Evolutionary conservation across 1,139 yeast species (phyloP), one percentile per base, ranked within the genome.

Genomic region (Candida sp.): DNA sequence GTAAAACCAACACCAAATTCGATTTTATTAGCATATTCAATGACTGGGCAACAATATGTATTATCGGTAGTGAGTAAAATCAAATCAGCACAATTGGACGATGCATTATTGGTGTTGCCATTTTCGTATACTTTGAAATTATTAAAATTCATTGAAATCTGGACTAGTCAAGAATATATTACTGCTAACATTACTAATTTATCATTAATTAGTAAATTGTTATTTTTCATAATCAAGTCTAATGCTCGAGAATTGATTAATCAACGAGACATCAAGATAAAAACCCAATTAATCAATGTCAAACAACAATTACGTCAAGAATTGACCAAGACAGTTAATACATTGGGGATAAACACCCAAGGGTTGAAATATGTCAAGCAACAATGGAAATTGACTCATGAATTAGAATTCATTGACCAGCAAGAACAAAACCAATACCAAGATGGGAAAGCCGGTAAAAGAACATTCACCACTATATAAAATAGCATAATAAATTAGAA

Each of bases 31-130:
- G 95, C 96, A 1, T 73, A 85, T 52, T 78, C 80, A 40, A 75
- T 86, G 52, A 66, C 79, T 3, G 96, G 97, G 1, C 87, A 82
- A 49, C 81, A 82, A 49, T 85, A 93, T 57, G 93, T 93, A 22
- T 73, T 91, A 66, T 84, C 83, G 42, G 83, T 83, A 0, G 62
- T 91, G 25, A 61, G 70, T 36, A 81, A 81, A 55, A 87, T 93
- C 63, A 85, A 77, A 55, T 81, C 96, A 1, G 78, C 96, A 0
- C 97, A 93, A 57, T 68, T 93, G 38, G 97, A 91, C 56, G 99
- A 93, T 64, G 96, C 98, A 1, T 73, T 93, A 45, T 68, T 93
- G 42, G 95, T 95, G 1, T 70, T 93, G 44, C 97, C 99, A 32
- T 91, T 93, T 57, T 89, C 96, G 11, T 87, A 85, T 61, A 84